Conservation (phyloP, 129 eudicot species). For the Escallonia rubra region DNA sequence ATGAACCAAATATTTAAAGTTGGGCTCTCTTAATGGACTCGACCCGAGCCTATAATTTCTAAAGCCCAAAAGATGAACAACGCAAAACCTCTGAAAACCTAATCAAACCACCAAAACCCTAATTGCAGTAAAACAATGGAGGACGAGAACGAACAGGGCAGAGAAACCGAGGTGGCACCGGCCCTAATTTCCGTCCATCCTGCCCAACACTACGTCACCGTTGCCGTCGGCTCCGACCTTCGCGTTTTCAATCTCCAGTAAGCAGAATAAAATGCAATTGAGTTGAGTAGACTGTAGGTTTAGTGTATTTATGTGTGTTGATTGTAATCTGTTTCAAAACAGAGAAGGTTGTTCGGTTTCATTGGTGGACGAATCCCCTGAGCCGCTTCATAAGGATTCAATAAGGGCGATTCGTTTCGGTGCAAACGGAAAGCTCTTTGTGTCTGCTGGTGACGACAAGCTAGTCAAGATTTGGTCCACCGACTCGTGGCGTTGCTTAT, state of each 20-base stretch:
- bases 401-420: constrained; percentile 80
- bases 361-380: constrained; percentile 43
- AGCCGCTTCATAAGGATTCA: constrained; percentile 63
- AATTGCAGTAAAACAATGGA: constrained; percentile 40
- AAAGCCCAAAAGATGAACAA: neutral
- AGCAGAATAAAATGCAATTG: neutral
- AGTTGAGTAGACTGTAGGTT: too few species aligned
- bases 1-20: too few species aligned
- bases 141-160: constrained; percentile 52
- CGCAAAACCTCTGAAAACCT: neutral
- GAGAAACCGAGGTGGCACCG: constrained; percentile 84
- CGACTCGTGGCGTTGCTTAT: constrained; percentile 67
- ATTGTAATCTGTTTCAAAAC: neutral
- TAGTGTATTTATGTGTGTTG: too few species aligned
- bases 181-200: constrained; percentile 90
- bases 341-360: constrained; percentile 51
- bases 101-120: constrained; percentile 42
- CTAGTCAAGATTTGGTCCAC: constrained; percentile 77
- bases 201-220: constrained; percentile 51
- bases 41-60: too few species aligned
- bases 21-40: too few species aligned
- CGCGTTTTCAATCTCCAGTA: constrained; percentile 85
- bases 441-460: constrained; percentile 93
- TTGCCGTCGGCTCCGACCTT: constrained; percentile 82
- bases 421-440: constrained; percentile 74